phyloP scores from a whole-genome alignment of 495 filamentous ascomycete species.

The Podospora conica region DNA sequence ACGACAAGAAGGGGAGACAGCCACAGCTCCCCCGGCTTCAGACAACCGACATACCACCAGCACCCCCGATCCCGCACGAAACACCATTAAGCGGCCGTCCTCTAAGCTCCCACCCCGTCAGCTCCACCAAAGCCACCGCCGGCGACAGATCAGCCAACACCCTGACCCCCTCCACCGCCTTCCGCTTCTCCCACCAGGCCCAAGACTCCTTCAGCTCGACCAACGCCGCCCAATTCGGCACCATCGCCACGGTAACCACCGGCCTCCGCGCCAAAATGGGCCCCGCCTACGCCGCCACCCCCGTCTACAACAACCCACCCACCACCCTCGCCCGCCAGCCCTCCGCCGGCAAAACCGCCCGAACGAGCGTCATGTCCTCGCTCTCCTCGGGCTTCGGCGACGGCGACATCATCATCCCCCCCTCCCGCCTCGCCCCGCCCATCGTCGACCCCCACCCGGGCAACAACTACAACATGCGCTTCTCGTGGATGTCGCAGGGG shows the following conservation, averaged over 20 bases:
- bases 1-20: slow-evolving; percentile 6
- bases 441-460: slow-evolving; percentile 8
- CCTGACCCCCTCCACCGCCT: slow-evolving; percentile 1
- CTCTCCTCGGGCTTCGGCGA: slow-evolving; percentile 52
- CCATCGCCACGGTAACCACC: slow-evolving; percentile 15
- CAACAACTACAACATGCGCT: slow-evolving; percentile 22
- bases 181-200: slow-evolving; percentile 5
- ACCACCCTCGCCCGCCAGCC: slow-evolving; percentile 33
- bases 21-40: slow-evolving; percentile 5
- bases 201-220: slow-evolving; percentile 30
- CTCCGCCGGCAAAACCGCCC: slow-evolving; percentile 27
- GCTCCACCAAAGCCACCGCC: not conserved
- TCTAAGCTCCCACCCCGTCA: slow-evolving; percentile 2
- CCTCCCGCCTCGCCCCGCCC: slow-evolving; percentile 10
- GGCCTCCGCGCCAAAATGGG: slow-evolving; percentile 22
- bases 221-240: slow-evolving; percentile 26
- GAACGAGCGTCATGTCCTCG: slow-evolving; percentile 42
- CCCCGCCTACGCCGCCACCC: slow-evolving; percentile 21
- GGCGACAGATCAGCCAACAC: slow-evolving; percentile 2
- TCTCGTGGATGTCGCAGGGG: slow-evolving; percentile 34
- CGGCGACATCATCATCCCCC: slow-evolving; percentile 38
- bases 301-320: slow-evolving; percentile 34
- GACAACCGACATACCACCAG: not conserved
- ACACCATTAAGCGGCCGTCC: not conserved
- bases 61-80: not conserved